A percentile compares a stretch with the other conserved stretches of the same genome.
Evolutionary conservation across 2,329 filamentous ascomycete species (phyloP).

Genomic region (Alternaria postmessia): DNA sequence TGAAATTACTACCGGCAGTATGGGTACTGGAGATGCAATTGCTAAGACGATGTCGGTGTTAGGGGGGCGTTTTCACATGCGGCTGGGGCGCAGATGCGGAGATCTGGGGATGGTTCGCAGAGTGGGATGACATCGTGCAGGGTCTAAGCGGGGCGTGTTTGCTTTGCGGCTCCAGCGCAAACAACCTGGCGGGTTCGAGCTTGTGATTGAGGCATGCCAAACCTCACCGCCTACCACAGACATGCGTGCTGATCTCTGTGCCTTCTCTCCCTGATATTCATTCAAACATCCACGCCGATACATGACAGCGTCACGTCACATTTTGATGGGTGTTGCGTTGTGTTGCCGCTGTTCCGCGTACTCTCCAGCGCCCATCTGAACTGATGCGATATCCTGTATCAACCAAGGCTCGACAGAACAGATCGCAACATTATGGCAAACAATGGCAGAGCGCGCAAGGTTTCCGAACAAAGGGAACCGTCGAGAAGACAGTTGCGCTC

Average conservation of each 20-base stretch:
- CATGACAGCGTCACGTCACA: neutral
- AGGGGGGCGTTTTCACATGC: neutral
- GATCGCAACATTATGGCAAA: slow-evolving; percentile 10
- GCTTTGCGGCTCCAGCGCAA: slow-evolving; percentile 8
- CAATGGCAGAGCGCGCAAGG: neutral
- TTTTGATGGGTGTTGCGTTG: neutral
- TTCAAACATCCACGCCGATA: neutral
- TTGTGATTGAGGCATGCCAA: neutral
- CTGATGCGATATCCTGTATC: neutral
- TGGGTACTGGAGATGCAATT: neutral
- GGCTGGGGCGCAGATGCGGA: neutral
- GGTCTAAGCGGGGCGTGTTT: slow-evolving; percentile 5
- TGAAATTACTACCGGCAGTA: neutral
- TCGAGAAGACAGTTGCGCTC: slow-evolving; percentile 9
- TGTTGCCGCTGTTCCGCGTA: neutral
- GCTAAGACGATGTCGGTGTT: neutral
- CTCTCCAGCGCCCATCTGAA: neutral
- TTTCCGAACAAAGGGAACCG: neutral
- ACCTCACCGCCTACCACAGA: neutral
- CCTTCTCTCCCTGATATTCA: neutral
- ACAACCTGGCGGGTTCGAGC: neutral
- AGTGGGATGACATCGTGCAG: slow-evolving; percentile 2
- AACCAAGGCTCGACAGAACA: neutral
- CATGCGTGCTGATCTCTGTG: neutral
- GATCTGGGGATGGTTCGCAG: neutral